phyloP scores from a whole-genome alignment of 176 grass and related monocot species.

The Bromus sterilis region DNA sequence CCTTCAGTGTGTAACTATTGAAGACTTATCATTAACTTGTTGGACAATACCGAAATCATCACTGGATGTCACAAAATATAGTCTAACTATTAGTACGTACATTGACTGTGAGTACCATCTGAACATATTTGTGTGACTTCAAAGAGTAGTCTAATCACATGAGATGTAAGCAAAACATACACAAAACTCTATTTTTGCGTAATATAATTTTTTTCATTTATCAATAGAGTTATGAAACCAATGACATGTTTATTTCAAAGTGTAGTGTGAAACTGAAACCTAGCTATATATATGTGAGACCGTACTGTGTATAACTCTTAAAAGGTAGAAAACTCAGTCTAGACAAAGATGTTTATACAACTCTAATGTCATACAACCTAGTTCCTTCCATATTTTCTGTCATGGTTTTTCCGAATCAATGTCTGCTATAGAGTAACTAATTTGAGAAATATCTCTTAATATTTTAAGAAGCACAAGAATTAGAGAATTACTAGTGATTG shows the following conservation, averaged over 20 bases:
- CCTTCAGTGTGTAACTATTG: background rate
- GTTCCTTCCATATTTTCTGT: background rate
- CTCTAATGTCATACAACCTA: background rate
- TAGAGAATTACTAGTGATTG: background rate
- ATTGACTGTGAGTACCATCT: background rate
- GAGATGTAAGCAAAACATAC: background rate
- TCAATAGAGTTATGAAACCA: background rate
- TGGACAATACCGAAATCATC: background rate
- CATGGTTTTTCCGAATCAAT: background rate
- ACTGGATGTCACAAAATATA: background rate
- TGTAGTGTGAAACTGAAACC: background rate
- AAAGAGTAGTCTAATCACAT: constrained; percentile 15
- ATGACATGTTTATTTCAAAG: background rate
- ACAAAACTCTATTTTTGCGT: background rate
- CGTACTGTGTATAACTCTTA: background rate
- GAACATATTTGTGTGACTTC: background rate
- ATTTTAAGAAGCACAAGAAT: background rate
- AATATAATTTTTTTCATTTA: background rate
- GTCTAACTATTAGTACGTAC: background rate
- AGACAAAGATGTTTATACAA: background rate
- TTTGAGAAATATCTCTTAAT: background rate
- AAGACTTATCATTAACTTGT: background rate
- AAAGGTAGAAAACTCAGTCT: background rate
- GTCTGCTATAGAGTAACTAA: no score
- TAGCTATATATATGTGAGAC: no score